Base-by-base conservation (phyloP, 75 land plant genomes). In the Gnetum montanum region DNA sequence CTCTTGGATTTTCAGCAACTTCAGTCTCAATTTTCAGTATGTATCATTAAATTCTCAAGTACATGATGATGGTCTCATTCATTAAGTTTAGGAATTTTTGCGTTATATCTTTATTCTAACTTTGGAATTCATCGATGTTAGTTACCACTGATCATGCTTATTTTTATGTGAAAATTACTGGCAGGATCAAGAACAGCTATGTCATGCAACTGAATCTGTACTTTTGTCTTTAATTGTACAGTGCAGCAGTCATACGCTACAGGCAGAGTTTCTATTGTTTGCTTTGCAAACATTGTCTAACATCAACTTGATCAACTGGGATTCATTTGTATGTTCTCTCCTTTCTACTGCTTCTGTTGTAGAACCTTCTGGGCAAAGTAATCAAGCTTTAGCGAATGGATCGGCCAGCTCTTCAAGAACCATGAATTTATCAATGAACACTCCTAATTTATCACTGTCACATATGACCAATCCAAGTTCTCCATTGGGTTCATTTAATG, bases 141-240 rank as follows among this genome's bases (percentile, higher is more conserved):
- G 15, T 40, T 40, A 40, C 10, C 41, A 10, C 15, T 10, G 41
- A 40, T 40, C 15, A 40, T 40, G 41, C 15, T 40, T 40, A 10
- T 40, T 40, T 40, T 40, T 40, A n/a, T n/a, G n/a, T n/a, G n/a
- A n/a, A n/a, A n/a, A n/a, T n/a, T n/a, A n/a, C n/a, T n/a, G 29
- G 36, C 95, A 93, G 99, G 99, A 95, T 54, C 85, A 71, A 37
- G 90, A 86, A 28, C 99, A 95, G 49, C 43, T 92, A 34, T 81
- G 78, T 49, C 46, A 69, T 24, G 82, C 79, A 41, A 84, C 91
- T 28, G 99, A 95, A 63, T 73, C 92, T 51, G 81, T 80, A 34
- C 67, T 90, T 29, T 75, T 88, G 19, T 52, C 82, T 8, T 48
- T 90, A 59, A 63, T 90, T 57, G 67, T 90, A 41, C 88, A 83